These are phyloP conservation scores for Kuraishia piskuri DNA, from an alignment of 805 yeast genomes.

Conservation along the genomic window DNA sequence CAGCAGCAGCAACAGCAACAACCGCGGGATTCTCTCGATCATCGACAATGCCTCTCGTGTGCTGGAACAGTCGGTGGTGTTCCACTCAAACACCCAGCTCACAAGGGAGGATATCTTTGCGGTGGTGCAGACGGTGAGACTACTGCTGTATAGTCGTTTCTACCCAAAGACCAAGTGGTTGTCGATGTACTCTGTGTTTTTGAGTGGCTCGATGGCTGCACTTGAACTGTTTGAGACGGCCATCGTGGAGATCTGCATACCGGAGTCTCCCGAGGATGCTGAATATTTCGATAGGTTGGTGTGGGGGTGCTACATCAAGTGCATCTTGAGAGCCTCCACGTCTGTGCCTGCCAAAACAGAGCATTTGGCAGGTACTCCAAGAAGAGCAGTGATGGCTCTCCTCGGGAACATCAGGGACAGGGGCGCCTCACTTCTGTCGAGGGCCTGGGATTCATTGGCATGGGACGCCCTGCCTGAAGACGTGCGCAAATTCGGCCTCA, in stretches of 20 bases:
- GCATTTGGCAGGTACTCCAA: conserved; percentile 63
- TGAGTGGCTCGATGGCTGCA: conserved; percentile 46
- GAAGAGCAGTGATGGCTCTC: conserved; percentile 57
- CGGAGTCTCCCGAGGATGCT: conserved; percentile 35
- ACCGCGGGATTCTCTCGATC: background rate
- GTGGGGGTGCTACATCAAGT: conserved; percentile 61
- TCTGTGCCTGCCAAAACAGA: conserved; percentile 65
- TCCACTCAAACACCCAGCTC: background rate
- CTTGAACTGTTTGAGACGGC: conserved; percentile 45
- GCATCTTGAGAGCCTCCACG: conserved; percentile 48
- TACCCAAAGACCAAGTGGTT: conserved; percentile 71
- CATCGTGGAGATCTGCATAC: conserved; percentile 41
- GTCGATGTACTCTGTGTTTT: conserved; percentile 49
- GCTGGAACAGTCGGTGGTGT: background rate
- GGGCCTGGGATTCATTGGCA: conserved; percentile 71
- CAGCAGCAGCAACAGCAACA: too few relatives aligned
- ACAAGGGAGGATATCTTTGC: background rate
- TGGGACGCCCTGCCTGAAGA: conserved; percentile 51
- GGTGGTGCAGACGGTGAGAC: conserved; percentile 26
- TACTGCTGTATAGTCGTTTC: conserved; percentile 43
- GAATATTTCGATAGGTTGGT: conserved; percentile 48
- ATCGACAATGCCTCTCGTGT: background rate
- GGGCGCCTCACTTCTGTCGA: conserved; percentile 44
- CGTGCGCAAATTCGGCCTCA: conserved; percentile 46
- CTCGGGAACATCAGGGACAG: conserved; percentile 56